A percentile compares a stretch with the other conserved stretches of the same genome.
phyloP scores from a whole-genome alignment of 192 early-diverging fungal genomes.

The Podila verticillata region DNA sequence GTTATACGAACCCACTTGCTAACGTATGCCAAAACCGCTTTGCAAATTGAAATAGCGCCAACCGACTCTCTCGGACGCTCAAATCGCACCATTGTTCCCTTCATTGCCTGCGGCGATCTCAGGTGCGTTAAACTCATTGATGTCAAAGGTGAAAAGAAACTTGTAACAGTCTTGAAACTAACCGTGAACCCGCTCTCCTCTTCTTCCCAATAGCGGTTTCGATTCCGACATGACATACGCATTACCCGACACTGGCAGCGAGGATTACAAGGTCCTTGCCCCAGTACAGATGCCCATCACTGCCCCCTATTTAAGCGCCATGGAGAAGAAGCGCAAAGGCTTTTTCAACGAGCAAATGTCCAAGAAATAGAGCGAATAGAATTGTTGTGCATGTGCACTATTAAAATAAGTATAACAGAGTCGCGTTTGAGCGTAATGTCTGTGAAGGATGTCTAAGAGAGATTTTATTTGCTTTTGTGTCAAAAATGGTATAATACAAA shows the following conservation, averaged over 20 bases:
- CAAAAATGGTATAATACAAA: not conserved
- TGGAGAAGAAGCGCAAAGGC: conserved; percentile 78
- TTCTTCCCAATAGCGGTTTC: conserved; percentile 64
- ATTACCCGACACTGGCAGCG: conserved; percentile 58
- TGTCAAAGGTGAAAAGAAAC: not conserved
- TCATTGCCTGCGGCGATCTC: conserved; percentile 92
- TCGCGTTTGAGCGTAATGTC: too few species aligned
- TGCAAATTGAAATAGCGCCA: conserved; percentile 19
- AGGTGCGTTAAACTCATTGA: conserved; percentile 50
- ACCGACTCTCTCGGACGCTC: conserved; percentile 72
- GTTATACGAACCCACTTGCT: not conserved
- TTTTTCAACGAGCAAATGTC: conserved; percentile 72
- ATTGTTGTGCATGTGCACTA: too few species aligned
- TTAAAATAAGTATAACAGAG: too few species aligned
- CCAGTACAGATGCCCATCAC: conserved; percentile 89
- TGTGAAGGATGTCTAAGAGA: too few species aligned
- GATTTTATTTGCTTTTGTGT: not conserved
- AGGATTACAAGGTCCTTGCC: conserved; percentile 57
- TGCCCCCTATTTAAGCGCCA: conserved; percentile 88
- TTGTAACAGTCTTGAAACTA: too few species aligned
- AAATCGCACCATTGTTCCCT: conserved; percentile 87
- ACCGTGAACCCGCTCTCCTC: too few species aligned
- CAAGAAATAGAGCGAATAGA: conserved; percentile 21
- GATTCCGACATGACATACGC: conserved; percentile 91
- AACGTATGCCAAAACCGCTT: too few species aligned